Base-by-base conservation (phyloP, 1,284 basidiomycete genomes). In the Ceratobasidium sp. region DNA sequence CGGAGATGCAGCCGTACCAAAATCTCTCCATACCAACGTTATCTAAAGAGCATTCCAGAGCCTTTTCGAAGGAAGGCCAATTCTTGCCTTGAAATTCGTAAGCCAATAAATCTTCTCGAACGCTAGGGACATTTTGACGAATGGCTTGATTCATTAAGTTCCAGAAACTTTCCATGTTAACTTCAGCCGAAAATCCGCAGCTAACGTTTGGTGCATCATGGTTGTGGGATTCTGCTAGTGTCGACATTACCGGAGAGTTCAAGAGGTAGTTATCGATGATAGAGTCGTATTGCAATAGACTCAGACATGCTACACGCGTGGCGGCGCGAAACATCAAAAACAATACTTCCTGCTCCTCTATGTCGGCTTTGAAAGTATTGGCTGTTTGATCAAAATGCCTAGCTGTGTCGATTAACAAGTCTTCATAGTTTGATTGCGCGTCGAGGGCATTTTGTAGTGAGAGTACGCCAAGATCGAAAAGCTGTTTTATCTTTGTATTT, bases 121-220 rank as follows among this genome's bases (percentile, higher is more conserved):
- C 16, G 6, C 30, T 34, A 39, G 10, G 26, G 26, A 6, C 52
- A 46, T n/a, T 39, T 43, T n/a, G 43, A 30, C 14, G 28, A 21
- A 6, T 9, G 2, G 52, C 10, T 36, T 50, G 30, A 23, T 16
- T 16, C 21, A 64, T 4, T 12, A 18, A 8, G 10, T 10, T 32
- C 61, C 61, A 64, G 48, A 64, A 64, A 10, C 32, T 16, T 18
- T 52, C 45, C 61, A 64, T 21, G n/a, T 2, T 21, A 23, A 28
- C 28, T 6, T 18, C 26, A 16, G 28, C 14, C 26, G 30, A 12
- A 26, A 28, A 23, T 52, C 6, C 30, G 9, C n/a, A n/a, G n/a
- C n/a, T n/a, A 34, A 34, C 10, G 32, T 36, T 10, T 39, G 1
- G 6, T 58, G 3, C 10, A 9, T 41, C 34, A 34, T 1, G 26